Evolutionary conservation across 306 rosid species (phyloP).

Genomic region (Delonix regia): DNA sequence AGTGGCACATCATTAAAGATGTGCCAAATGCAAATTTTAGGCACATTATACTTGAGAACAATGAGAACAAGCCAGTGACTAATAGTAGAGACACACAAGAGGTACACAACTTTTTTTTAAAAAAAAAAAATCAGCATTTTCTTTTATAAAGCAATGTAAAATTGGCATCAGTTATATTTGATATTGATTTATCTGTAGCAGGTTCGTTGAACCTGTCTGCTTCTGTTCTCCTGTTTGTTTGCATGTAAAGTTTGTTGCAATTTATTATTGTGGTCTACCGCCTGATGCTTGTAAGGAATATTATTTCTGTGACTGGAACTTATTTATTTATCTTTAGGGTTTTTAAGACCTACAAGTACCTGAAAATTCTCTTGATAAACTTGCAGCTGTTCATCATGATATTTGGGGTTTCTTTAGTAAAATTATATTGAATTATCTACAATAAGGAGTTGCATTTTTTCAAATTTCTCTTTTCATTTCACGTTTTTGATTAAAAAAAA

Average conservation of each 20-base stretch:
- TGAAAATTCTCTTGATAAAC: neutral
- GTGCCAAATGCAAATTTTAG: slow-evolving; percentile 78
- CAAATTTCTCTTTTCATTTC: neutral
- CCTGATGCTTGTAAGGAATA: neutral
- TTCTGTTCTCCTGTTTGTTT: neutral
- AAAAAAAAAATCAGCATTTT: slow-evolving; percentile 1
- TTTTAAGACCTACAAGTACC: neutral
- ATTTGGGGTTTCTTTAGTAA: neutral
- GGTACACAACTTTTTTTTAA: slow-evolving; percentile 51
- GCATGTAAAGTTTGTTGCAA: neutral
- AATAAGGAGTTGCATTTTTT: neutral
- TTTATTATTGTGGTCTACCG: neutral
- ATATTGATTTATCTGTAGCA: neutral
- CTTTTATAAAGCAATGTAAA: neutral
- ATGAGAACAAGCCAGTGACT: slow-evolving; percentile 97
- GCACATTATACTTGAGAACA: slow-evolving; percentile 87
- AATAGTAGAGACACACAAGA: slow-evolving; percentile 97
- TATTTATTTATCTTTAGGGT: neutral
- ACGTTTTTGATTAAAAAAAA: neutral
- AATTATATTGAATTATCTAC: neutral
- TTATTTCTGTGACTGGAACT: neutral
- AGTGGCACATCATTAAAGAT: slow-evolving; percentile 92
- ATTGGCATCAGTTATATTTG: neutral
- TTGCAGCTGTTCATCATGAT: neutral
- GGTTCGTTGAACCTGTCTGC: neutral